Conservation (phyloP, 306 rosid species). For the Abrus pulchellus region DNA sequence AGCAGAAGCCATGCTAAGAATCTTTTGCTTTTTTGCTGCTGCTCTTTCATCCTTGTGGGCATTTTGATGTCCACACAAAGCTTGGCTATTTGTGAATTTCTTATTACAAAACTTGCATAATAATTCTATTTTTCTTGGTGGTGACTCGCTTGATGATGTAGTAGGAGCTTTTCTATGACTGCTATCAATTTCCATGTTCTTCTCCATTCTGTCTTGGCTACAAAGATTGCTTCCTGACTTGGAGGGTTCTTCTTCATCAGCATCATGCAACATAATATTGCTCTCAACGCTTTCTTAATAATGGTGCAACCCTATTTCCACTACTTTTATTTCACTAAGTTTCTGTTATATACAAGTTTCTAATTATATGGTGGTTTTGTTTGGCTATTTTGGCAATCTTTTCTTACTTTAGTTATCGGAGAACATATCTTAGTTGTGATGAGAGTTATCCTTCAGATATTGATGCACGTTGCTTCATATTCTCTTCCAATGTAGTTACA, state of each 20-base stretch:
- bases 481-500: too few species aligned
- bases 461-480: not conserved
- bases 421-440: not conserved
- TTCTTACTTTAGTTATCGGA: not conserved
- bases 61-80: conserved; percentile 35
- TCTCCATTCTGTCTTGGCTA: not conserved
- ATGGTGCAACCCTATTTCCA: too few species aligned
- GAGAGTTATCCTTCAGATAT: not conserved
- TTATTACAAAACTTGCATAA: not conserved
- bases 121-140: not conserved
- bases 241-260: not conserved
- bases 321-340: too few species aligned
- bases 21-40: not conserved
- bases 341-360: too few species aligned
- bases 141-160: not conserved
- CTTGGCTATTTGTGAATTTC: conserved; percentile 11
- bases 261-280: too few species aligned
- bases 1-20: conserved; percentile 13
- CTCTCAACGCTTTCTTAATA: too few species aligned
- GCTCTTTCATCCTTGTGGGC: conserved; percentile 26
- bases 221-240: not conserved
- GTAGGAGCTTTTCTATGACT: not conserved
- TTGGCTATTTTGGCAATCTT: too few species aligned
- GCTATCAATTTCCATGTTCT: not conserved
- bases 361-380: too few species aligned